Conservation (phyloP, 257 asterid species). For the Lantana camara region DNA sequence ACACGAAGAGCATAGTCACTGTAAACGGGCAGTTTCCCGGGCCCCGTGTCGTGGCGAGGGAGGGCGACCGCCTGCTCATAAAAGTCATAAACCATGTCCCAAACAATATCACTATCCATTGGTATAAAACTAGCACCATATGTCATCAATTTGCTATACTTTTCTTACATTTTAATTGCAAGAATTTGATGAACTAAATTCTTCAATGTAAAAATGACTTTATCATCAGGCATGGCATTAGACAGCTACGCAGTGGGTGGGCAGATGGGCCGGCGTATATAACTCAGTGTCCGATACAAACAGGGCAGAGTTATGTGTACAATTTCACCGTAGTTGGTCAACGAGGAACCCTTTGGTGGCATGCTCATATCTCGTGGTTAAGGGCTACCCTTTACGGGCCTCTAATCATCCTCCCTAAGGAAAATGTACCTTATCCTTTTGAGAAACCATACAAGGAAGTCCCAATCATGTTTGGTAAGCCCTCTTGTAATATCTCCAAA, state of each 20-base stretch:
- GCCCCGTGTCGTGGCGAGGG: background rate
- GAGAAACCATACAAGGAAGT: slow-evolving; percentile 28
- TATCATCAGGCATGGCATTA: slow-evolving; percentile 27
- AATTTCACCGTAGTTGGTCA: slow-evolving; percentile 28
- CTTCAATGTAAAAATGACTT: background rate
- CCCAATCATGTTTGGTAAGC: slow-evolving; percentile 28
- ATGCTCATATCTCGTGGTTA: slow-evolving; percentile 33
- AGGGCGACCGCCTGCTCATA: background rate
- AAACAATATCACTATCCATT: background rate
- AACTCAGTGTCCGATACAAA: slow-evolving; percentile 33
- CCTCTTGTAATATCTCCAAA: background rate
- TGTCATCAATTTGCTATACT: no score
- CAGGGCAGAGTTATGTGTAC: slow-evolving; percentile 28
- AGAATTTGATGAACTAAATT: background rate
- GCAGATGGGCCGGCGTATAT: slow-evolving; percentile 16
- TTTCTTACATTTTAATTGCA: background rate
- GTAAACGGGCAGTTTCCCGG: background rate
- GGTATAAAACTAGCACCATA: background rate
- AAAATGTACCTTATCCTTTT: slow-evolving; percentile 26
- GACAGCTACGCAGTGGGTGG: slow-evolving; percentile 30
- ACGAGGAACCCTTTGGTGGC: slow-evolving; percentile 31
- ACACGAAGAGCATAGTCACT: background rate
- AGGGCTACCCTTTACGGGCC: slow-evolving; percentile 30
- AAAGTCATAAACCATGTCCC: slow-evolving; percentile 1
- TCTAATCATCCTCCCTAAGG: slow-evolving; percentile 26